These are phyloP conservation scores for Dysphania ambrosioides DNA, from an alignment of 148 eudicot species.

Conservation along the genomic window DNA sequence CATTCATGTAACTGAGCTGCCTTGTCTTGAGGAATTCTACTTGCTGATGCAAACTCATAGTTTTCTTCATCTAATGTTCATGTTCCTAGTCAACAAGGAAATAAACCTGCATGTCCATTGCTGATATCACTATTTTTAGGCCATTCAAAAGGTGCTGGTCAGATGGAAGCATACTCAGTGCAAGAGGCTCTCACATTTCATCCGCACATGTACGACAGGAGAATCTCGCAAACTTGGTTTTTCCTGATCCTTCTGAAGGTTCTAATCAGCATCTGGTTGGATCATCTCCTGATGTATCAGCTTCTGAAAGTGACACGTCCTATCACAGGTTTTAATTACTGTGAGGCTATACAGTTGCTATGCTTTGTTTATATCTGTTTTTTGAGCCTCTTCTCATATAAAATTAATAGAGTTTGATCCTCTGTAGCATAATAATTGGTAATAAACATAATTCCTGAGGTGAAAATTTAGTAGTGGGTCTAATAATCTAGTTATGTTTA, in stretches of 20 bases:
- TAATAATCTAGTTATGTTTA: background rate
- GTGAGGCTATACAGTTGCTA: background rate
- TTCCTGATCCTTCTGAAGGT: constrained; percentile 41
- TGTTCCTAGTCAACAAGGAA: background rate
- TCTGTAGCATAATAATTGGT: background rate
- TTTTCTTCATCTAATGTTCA: background rate
- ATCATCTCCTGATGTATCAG: constrained; percentile 60
- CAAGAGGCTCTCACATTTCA: constrained; percentile 43
- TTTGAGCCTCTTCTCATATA: background rate
- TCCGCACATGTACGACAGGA: constrained; percentile 33
- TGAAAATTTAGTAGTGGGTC: background rate
- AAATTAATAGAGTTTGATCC: background rate
- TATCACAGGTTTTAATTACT: constrained; percentile 53
- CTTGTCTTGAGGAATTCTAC: background rate
- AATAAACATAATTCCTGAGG: background rate
- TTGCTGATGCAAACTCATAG: background rate
- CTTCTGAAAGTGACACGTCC: constrained; percentile 51
- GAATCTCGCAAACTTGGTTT: constrained; percentile 35
- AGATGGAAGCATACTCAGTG: constrained; percentile 74
- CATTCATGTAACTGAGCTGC: background rate
- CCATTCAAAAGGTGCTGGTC: constrained; percentile 71
- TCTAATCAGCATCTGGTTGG: constrained; percentile 38
- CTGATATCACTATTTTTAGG: constrained; percentile 35
- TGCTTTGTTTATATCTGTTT: background rate
- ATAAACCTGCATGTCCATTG: background rate